Evolutionary conservation across 345 rosid genomes (phyloP), one percentile per base, ranked within the genome.

Genomic region (Euphorbia tirucalli): DNA sequence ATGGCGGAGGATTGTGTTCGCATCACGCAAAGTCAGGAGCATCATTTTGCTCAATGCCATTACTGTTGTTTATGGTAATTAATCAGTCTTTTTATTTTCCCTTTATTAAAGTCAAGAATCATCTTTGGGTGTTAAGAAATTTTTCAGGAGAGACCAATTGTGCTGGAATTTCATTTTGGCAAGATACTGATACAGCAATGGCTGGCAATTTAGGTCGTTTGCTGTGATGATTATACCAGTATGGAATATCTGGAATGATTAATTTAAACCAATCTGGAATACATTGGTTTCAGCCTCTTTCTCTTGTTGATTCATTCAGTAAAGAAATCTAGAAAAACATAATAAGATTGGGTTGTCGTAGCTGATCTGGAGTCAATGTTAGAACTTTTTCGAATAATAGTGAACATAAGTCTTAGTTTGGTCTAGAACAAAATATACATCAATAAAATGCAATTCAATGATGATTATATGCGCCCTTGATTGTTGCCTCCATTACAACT

Each of bases 41-140:
- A 71, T 87, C 65, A 21, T 85, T 66, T 62, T 87, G 73, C 90
- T 87, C 68, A 90, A 88, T 66, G 77, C 73, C 66, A 66, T 85
- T 64, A 79, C 96, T 31, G 41, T 84, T 58, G 78, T 88, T 61
- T 85, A 77, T 72, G 90, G 91, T 83, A 79, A 32, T 69, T 39
- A 11, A 28, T 21, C 31, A 0, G 0, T 1, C 19, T 27, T 41
- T 4, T 41, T 35, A 35, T 27, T 24, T 30, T 7, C 14, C 18
- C 27, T 35, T 2, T 18, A 11, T 28, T 13, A 0, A 7, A 2
- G 24, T 46, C 48, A n/a, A n/a, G n/a, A n/a, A n/a, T n/a, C n/a
- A n/a, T 57, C 15, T 48, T 16, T 74, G 57, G 7, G 59, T 59
- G 30, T 52, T 30, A 8, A 55, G n/a, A 63, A 68, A 69, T 10